phyloP scores from a whole-genome alignment of 108 stramenopile genomes.

The Fragilariopsis cylindrus region DNA sequence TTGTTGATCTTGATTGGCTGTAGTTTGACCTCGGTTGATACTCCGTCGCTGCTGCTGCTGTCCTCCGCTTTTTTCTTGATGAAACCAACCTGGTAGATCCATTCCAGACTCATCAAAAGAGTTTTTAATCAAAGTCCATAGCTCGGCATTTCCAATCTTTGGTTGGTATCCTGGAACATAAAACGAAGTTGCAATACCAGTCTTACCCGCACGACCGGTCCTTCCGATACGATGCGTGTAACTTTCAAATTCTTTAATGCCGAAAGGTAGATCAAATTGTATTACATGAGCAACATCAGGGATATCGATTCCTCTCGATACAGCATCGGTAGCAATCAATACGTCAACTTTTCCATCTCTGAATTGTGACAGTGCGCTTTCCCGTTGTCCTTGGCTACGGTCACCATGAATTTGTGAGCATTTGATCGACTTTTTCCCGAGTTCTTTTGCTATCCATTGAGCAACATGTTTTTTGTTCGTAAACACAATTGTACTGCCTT shows the following conservation, averaged over 20 bases:
- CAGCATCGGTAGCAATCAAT: slow-evolving; percentile 97
- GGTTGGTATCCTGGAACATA: slow-evolving; percentile 2
- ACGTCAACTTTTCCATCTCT: slow-evolving; percentile 90
- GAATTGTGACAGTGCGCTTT: slow-evolving; percentile 98
- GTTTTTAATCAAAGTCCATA: too few species aligned
- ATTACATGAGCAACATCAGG: slow-evolving; percentile 98
- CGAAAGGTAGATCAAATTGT: slow-evolving; percentile 98
- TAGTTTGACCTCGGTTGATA: too few species aligned
- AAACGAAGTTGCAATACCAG: slow-evolving; percentile 71
- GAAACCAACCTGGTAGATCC: too few species aligned
- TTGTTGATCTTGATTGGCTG: too few species aligned
- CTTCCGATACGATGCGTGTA: slow-evolving; percentile 92
- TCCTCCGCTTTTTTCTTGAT: background rate
- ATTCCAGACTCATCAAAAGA: too few species aligned
- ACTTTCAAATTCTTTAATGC: slow-evolving; percentile 97
- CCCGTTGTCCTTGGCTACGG: slow-evolving; percentile 97
- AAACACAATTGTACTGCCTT: slow-evolving; percentile 99
- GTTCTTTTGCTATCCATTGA: slow-evolving; percentile 95
- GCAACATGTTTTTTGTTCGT: slow-evolving; percentile 87
- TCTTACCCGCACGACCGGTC: slow-evolving; percentile 93
- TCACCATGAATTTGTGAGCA: slow-evolving; percentile 98
- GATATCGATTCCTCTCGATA: slow-evolving; percentile 91
- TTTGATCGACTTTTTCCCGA: slow-evolving; percentile 98
- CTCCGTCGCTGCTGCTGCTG: background rate
- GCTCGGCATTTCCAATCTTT: too few species aligned